Evolutionary conservation across 2,329 filamentous ascomycete genomes (phyloP).

Genomic region (Diaporthe sp.): DNA sequence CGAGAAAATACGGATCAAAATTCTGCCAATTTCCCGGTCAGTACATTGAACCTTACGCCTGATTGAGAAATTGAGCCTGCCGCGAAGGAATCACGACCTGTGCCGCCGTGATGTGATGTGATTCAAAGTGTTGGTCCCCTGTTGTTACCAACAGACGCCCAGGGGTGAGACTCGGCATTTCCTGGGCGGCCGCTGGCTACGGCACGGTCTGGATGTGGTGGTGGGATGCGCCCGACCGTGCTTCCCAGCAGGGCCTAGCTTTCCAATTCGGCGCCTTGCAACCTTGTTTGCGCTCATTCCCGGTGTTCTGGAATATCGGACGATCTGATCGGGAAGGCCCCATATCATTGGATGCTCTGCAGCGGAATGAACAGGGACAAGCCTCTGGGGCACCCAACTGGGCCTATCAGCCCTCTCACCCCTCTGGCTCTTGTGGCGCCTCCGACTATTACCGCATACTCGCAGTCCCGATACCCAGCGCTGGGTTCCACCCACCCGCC

Average conservation of each 20-base stretch:
- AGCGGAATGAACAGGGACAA: conserved; percentile 19
- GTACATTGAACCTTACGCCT: background rate
- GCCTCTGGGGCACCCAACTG: background rate
- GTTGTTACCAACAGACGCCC: conserved; percentile 28
- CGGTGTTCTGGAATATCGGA: conserved; percentile 36
- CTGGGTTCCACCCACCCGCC: conserved; percentile 21
- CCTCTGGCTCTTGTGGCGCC: conserved; percentile 10
- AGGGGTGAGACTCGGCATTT: conserved; percentile 20
- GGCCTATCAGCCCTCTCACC: conserved; percentile 16
- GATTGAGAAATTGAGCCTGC: conserved; percentile 13
- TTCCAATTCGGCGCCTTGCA: conserved; percentile 18
- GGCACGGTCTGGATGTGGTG: background rate
- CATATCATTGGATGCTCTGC: conserved; percentile 17
- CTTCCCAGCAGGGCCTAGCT: conserved; percentile 34
- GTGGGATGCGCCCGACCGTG: conserved; percentile 29
- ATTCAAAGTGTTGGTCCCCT: conserved; percentile 22
- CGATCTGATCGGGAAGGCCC: conserved; percentile 34
- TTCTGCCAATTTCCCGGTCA: background rate
- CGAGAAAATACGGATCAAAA: background rate
- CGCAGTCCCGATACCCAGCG: background rate
- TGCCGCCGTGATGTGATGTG: conserved; percentile 32
- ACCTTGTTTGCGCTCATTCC: conserved; percentile 26
- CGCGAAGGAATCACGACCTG: background rate
- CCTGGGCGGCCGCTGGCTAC: conserved; percentile 15
- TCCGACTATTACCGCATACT: conserved; percentile 14